These are phyloP conservation scores for Umbelopsis isabellina DNA, from an alignment of 192 early-diverging fungal genomes.

Conservation along the genomic window DNA sequence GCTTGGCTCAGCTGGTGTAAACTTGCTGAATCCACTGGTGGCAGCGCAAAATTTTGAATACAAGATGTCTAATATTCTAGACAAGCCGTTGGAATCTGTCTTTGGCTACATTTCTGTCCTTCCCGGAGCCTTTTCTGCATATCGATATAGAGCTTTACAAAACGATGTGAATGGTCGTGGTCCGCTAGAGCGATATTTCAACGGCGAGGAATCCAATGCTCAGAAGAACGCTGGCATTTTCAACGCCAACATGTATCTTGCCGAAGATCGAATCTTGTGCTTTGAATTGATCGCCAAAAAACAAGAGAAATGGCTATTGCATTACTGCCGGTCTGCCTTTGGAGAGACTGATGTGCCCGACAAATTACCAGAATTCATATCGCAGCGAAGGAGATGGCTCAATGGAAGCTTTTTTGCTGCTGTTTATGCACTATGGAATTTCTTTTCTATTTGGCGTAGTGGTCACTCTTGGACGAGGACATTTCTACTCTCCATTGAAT, in stretches of 20 bases:
- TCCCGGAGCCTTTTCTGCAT: slow-evolving; percentile 83
- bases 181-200: slow-evolving; percentile 72
- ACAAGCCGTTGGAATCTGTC: slow-evolving; percentile 75
- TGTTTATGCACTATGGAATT: slow-evolving; percentile 64
- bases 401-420: slow-evolving; percentile 82
- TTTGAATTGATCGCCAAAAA: slow-evolving; percentile 80
- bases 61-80: slow-evolving; percentile 80
- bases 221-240: slow-evolving; percentile 48
- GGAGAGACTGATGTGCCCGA: slow-evolving; percentile 81
- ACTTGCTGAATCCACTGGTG: slow-evolving; percentile 72
- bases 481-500: slow-evolving; percentile 60
- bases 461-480: slow-evolving; percentile 62
- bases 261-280: slow-evolving; percentile 85
- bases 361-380: slow-evolving; percentile 73
- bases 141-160: slow-evolving; percentile 66
- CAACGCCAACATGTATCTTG: slow-evolving; percentile 62
- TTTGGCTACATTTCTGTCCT: slow-evolving; percentile 82
- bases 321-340: slow-evolving; percentile 64
- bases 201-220: slow-evolving; percentile 60
- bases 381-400: slow-evolving; percentile 80
- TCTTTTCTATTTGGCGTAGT: slow-evolving; percentile 55
- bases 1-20: slow-evolving; percentile 51
- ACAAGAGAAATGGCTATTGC: slow-evolving; percentile 61
- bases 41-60: slow-evolving; percentile 82
- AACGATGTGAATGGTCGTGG: slow-evolving; percentile 46